Conservation (phyloP, 164 flowering plant species). For the Annona cherimola region DNA sequence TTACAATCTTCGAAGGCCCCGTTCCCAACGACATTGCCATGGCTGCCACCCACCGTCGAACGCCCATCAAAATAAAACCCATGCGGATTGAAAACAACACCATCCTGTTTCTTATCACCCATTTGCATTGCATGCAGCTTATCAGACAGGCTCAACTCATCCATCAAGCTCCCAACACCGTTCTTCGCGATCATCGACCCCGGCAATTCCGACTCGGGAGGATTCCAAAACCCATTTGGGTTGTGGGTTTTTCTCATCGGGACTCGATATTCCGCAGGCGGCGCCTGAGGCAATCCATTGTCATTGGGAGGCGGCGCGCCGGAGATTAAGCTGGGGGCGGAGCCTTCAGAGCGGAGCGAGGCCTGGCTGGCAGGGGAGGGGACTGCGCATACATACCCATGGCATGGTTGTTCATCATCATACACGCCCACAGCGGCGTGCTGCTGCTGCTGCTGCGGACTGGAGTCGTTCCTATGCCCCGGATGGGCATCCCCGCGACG, state of each 20-base stretch:
- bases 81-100: slow-evolving; percentile 7
- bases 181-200: slow-evolving; percentile 18
- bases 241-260: slow-evolving; percentile 8
- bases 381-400: slow-evolving; percentile 12
- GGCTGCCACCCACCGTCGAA: neutral
- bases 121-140: slow-evolving; percentile 29
- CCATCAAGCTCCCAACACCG: slow-evolving; percentile 10
- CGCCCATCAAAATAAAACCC: slow-evolving; percentile 19
- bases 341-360: slow-evolving; percentile 25
- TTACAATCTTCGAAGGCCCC: slow-evolving; percentile 12
- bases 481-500: slow-evolving; percentile 3
- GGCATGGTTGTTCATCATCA: slow-evolving; percentile 13
- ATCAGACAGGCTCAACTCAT: slow-evolving; percentile 27
- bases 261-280: slow-evolving; percentile 13
- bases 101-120: slow-evolving; percentile 12
- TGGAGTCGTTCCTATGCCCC: slow-evolving; percentile 13
- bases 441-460: neutral
- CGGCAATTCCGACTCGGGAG: slow-evolving; percentile 15
- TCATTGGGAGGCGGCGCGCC: neutral
- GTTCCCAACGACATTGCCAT: slow-evolving; percentile 17
- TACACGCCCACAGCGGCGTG: slow-evolving; percentile 16
- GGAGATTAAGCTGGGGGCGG: slow-evolving; percentile 26
- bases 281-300: slow-evolving; percentile 16
- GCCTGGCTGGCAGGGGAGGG: slow-evolving; percentile 34
- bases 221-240: slow-evolving; percentile 16